Evolutionary conservation across 2,329 filamentous ascomycete species (phyloP).

Genomic region (Septoria petroselini): DNA sequence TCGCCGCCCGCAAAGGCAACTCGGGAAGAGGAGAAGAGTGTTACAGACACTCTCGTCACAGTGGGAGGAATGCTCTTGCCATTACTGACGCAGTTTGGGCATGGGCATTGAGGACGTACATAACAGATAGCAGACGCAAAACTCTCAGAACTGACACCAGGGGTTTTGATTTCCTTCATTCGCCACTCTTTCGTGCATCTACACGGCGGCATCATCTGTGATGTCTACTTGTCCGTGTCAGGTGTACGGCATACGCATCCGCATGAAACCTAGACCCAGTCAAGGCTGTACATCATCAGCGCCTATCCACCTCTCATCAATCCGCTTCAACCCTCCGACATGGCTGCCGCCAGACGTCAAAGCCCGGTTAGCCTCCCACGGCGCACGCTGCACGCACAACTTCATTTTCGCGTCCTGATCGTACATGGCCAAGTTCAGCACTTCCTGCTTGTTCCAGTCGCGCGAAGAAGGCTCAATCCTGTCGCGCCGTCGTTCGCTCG

Average conservation of each 20-base stretch:
- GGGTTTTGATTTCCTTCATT: too few relatives aligned
- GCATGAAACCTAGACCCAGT: too few relatives aligned
- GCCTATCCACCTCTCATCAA: slow-evolving; percentile 43
- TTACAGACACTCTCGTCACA: slow-evolving; percentile 61
- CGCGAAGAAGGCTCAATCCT: neutral
- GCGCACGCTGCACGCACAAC: slow-evolving; percentile 41
- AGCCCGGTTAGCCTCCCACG: slow-evolving; percentile 31
- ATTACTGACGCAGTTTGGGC: slow-evolving; percentile 72
- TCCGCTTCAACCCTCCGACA: slow-evolving; percentile 15
- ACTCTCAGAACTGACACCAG: too few relatives aligned
- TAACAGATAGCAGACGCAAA: too few relatives aligned
- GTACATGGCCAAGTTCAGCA: slow-evolving; percentile 47
- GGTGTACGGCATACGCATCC: too few relatives aligned
- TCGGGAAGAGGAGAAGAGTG: neutral
- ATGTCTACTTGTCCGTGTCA: too few relatives aligned
- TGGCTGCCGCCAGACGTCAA: slow-evolving; percentile 18
- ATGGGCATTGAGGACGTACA: slow-evolving; percentile 59
- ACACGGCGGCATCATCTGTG: too few relatives aligned
- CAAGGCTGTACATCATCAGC: slow-evolving; percentile 19
- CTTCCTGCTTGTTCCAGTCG: slow-evolving; percentile 33
- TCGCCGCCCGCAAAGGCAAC: slow-evolving; percentile 3
- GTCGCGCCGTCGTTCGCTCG: neutral
- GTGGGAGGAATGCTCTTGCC: slow-evolving; percentile 75
- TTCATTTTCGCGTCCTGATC: slow-evolving; percentile 45
- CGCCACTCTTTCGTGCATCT: too few relatives aligned